A percentile compares a stretch with the other conserved stretches of the same genome.
Conservation (phyloP, 768 basidiomycete genomes). For the Pulveroboletus ravenelii region DNA sequence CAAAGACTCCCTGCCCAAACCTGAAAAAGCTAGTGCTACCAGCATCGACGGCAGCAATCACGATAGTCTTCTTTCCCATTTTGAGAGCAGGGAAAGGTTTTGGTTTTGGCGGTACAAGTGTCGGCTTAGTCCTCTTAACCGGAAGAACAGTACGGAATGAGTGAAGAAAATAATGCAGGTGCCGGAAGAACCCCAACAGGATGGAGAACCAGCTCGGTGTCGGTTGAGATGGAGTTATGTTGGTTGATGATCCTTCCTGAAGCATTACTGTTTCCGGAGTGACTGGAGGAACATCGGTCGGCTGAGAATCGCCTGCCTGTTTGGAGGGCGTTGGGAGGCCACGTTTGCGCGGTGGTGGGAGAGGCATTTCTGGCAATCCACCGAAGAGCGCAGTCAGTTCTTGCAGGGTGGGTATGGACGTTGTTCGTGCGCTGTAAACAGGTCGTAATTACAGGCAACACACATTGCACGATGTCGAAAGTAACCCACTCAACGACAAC, state of each 20-base stretch:
- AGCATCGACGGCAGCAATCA: conserved; percentile 85
- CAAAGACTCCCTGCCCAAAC: conserved; percentile 82
- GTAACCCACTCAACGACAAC: conserved; percentile 76
- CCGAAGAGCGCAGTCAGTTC: conserved; percentile 75
- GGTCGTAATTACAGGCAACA: not conserved
- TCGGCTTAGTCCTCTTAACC: conserved; percentile 26
- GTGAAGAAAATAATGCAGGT: conserved; percentile 6
- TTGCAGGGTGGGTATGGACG: conserved; percentile 73
- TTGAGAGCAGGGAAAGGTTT: conserved; percentile 82
- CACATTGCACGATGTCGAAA: not conserved
- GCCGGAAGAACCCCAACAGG: not conserved
- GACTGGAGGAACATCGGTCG: not conserved
- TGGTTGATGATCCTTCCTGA: conserved; percentile 1
- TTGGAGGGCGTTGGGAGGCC: conserved; percentile 1
- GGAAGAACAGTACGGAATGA: not conserved
- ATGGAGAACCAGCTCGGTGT: not conserved
- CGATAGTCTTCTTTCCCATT: conserved; percentile 74
- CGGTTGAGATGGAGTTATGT: not conserved
- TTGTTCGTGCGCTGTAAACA: conserved; percentile 65
- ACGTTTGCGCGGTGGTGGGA: conserved; percentile 53
- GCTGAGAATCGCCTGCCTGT: not conserved
- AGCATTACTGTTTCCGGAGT: not conserved
- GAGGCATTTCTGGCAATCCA: conserved; percentile 55
- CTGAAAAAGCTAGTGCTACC: conserved; percentile 87
- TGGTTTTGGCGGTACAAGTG: conserved; percentile 34